Conservation (phyloP, 2,329 filamentous ascomycete genomes). For the Cladophialophora chaetospira region DNA sequence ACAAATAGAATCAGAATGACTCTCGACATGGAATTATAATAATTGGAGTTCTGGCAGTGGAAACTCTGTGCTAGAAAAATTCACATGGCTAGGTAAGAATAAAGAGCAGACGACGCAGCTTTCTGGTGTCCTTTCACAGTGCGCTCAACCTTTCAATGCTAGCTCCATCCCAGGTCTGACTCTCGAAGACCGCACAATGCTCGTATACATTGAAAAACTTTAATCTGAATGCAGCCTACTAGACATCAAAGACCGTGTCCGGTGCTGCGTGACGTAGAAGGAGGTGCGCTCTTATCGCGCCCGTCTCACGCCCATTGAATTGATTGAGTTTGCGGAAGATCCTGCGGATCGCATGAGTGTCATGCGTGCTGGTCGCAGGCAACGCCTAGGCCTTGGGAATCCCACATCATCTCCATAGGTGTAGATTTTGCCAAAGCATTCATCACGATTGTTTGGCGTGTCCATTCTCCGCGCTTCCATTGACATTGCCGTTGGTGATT, state of each 20-base stretch:
- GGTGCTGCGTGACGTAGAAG: too few species aligned
- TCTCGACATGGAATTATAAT: too few species aligned
- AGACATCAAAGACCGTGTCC: too few species aligned
- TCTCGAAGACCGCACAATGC: too few species aligned
- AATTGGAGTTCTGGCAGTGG: too few species aligned
- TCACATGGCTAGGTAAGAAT: not conserved
- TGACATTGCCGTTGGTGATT: slow-evolving; percentile 31
- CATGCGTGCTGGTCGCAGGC: not conserved
- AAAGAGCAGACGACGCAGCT: not conserved
- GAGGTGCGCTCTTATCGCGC: too few species aligned
- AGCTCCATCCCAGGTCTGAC: not conserved
- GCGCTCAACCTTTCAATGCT: not conserved
- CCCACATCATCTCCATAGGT: not conserved
- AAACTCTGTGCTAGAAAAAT: not conserved
- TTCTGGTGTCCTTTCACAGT: not conserved
- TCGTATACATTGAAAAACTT: too few species aligned
- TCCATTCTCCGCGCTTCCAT: slow-evolving; percentile 29
- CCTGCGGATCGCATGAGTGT: too few species aligned
- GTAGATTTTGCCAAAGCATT: not conserved
- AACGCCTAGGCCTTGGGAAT: not conserved
- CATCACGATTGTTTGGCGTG: slow-evolving; percentile 31
- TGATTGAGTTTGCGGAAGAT: not conserved
- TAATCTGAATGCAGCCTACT: too few species aligned
- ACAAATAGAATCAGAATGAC: too few species aligned
- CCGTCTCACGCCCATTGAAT: too few species aligned